Base-by-base conservation (phyloP, 495 filamentous ascomycete genomes). In the Penicillium lividum region DNA sequence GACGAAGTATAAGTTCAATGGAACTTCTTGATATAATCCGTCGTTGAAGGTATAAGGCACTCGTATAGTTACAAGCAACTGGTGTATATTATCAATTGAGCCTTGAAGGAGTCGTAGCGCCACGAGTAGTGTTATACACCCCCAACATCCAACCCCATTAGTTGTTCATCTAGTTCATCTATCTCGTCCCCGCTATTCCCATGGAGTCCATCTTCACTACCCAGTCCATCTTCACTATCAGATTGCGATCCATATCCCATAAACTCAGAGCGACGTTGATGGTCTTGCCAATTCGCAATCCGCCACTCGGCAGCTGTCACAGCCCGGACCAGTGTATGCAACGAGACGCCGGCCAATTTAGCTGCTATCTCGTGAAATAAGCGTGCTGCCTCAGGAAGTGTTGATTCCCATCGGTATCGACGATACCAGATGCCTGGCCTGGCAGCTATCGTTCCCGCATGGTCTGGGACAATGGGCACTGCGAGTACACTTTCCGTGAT, bases 341-440 rank as follows among this genome's bases (percentile, higher is more conserved):
- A 48, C 10, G 72, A 75, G 15, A 85, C 56, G 8, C 79, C 81
- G 13, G 73, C 69, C 15, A 76, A 58, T 54, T 76, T 72, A 54
- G 86, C 86, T 13, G 80, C 83, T 34, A 78, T 67, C 52, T 80
- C 70, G 59, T 84, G 85, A 51, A 92, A 85, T 0, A 58, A 58
- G 46, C 69, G 80, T 6, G 84, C 86, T 0, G 68, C 60, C 11
- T 80, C 75, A 5, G 81, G 73, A 42, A 92, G 70, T 33, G 89
- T 82, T 10, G 82, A 78, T 59, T 77, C 75, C 25, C 63, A 77
- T 43, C 82, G 75, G 72, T 85, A 89, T 9, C 80, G 75, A 59
- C 73, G 76, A 59, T 88, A 89, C 36, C 73, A 70, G 18, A 77
- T 77, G 45, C 86, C 86, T 7, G 83, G 80, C 36, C 80, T 48